These are phyloP conservation scores for Plantago ovata DNA, from an alignment of 257 asterid species.

Conservation along the genomic window DNA sequence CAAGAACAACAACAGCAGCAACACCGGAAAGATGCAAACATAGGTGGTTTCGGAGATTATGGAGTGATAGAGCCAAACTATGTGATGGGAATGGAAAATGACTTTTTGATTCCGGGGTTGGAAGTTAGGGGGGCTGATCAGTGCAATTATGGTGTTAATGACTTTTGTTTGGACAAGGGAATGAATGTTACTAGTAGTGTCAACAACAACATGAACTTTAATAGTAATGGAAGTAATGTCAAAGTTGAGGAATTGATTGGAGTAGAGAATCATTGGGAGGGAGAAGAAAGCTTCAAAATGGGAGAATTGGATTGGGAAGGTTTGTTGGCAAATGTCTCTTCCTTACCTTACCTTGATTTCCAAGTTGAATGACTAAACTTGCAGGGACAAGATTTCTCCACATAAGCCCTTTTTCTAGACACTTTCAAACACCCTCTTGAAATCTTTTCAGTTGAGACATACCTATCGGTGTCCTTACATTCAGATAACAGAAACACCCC, in stretches of 20 bases:
- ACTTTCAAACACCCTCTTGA: too few species aligned
- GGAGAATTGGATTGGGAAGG: conserved; percentile 98
- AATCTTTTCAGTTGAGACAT: too few species aligned
- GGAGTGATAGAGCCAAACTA: conserved; percentile 43
- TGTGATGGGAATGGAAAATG: conserved; percentile 56
- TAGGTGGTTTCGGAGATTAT: conserved; percentile 27
- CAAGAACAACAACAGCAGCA: conserved; percentile 6
- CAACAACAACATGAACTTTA: conserved; percentile 16
- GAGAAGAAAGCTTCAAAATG: conserved; percentile 31
- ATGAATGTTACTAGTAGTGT: conserved; percentile 14
- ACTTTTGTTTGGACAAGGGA: conserved; percentile 31
- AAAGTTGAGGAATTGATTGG: conserved; percentile 61
- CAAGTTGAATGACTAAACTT: conserved; percentile 51
- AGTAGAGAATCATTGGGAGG: conserved; percentile 66
- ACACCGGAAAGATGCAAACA: not conserved
- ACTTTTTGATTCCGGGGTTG: conserved; percentile 57
- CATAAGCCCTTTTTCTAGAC: too few species aligned
- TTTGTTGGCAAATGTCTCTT: conserved; percentile 91
- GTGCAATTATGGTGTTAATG: conserved; percentile 28
- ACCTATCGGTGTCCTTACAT: too few species aligned
- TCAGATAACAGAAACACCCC: too few species aligned
- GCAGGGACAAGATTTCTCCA: too few species aligned
- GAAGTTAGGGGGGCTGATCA: conserved; percentile 39
- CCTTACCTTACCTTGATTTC: conserved; percentile 85
- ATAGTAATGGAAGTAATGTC: conserved; percentile 23